Evolutionary conservation across 83 land plant species (phyloP).

Genomic region (Picea engelmannii): DNA sequence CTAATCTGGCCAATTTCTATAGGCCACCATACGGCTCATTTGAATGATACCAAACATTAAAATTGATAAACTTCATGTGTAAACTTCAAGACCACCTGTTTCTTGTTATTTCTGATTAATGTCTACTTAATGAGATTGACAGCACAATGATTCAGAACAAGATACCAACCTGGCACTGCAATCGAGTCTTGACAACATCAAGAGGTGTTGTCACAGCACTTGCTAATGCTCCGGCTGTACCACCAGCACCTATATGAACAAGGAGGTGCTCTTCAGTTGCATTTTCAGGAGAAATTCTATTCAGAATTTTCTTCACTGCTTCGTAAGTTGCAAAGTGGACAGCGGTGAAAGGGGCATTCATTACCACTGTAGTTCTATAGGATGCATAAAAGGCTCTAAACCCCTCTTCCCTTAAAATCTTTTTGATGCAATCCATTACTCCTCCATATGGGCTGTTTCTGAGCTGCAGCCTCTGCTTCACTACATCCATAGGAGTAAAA

Average conservation of each 20-base stretch:
- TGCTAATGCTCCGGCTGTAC: constrained; percentile 39
- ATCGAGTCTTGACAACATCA: constrained; percentile 41
- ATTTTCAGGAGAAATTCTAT: constrained; percentile 24
- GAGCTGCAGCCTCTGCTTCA: constrained; percentile 79
- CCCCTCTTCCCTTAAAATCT: constrained; percentile 62
- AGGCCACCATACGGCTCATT: too few species aligned
- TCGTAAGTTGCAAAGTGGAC: constrained; percentile 80
- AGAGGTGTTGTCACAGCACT: constrained; percentile 36
- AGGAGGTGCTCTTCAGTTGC: constrained; percentile 49
- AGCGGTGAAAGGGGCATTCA: constrained; percentile 81
- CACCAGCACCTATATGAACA: constrained; percentile 65
- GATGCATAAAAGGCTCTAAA: constrained; percentile 66
- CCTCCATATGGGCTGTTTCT: constrained; percentile 59
- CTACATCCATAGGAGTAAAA: constrained; percentile 82
- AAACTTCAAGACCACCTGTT: too few species aligned
- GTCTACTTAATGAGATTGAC: too few species aligned
- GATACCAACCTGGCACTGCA: constrained; percentile 27
- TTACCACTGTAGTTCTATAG: constrained; percentile 68
- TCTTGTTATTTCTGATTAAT: too few species aligned
- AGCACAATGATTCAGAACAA: background rate
- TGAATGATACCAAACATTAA: too few species aligned
- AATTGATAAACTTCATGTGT: too few species aligned
- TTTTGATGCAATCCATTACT: constrained; percentile 57
- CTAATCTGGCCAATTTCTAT: too few species aligned
- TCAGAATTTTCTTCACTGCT: constrained; percentile 57